Evolutionary conservation across 2,329 filamentous ascomycete species (phyloP).

Genomic region (Stagonosporopsis vannaccii): DNA sequence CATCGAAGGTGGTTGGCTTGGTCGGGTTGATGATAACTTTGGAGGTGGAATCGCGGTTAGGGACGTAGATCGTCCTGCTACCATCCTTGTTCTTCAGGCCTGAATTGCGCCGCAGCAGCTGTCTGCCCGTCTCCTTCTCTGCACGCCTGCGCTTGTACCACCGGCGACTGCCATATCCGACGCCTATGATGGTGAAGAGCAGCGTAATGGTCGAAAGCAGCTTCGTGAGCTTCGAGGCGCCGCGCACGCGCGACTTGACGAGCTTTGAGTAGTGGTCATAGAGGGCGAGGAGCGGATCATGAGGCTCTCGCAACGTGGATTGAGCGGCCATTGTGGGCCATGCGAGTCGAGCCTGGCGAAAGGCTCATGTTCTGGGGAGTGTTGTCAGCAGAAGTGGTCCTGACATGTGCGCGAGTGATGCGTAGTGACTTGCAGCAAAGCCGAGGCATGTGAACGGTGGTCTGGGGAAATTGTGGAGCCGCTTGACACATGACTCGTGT

Average conservation of each 20-base stretch:
- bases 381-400: background rate
- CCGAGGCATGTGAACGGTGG: slow-evolving; percentile 38
- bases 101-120: slow-evolving; percentile 87
- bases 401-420: slow-evolving; percentile 28
- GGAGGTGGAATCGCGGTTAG: slow-evolving; percentile 84
- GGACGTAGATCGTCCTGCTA: slow-evolving; percentile 92
- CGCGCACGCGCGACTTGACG: slow-evolving; percentile 61
- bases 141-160: slow-evolving; percentile 77
- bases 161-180: slow-evolving; percentile 78
- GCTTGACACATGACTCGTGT: background rate
- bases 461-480: slow-evolving; percentile 23
- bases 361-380: slow-evolving; percentile 34
- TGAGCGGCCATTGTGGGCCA: slow-evolving; percentile 76
- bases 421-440: slow-evolving; percentile 12
- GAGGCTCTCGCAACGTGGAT: slow-evolving; percentile 71
- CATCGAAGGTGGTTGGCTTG: slow-evolving; percentile 93
- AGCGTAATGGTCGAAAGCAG: slow-evolving; percentile 80
- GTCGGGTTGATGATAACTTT: slow-evolving; percentile 92
- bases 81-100: slow-evolving; percentile 94
- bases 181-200: slow-evolving; percentile 77
- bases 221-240: slow-evolving; percentile 73
- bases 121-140: slow-evolving; percentile 82
- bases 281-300: slow-evolving; percentile 55
- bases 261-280: slow-evolving; percentile 59
- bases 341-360: slow-evolving; percentile 29